phyloP scores from a whole-genome alignment of 805 yeast species.

The Saccharomyces mikatae region DNA sequence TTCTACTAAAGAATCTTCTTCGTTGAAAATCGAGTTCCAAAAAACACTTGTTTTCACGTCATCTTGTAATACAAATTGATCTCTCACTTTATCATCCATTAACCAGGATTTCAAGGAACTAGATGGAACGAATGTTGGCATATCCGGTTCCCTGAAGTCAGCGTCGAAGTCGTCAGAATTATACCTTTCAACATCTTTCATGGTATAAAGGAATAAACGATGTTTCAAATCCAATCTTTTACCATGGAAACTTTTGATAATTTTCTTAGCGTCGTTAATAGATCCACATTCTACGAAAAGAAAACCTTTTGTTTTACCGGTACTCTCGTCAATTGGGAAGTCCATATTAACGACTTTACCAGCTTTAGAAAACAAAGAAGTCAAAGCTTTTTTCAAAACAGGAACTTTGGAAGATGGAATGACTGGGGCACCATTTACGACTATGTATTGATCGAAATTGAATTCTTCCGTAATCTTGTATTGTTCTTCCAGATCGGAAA shows the following conservation, averaged over 20 bases:
- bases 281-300: slow-evolving; percentile 75
- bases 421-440: slow-evolving; percentile 91
- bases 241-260: slow-evolving; percentile 73
- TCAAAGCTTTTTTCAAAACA: slow-evolving; percentile 74
- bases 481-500: slow-evolving; percentile 76
- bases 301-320: slow-evolving; percentile 77
- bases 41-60: slow-evolving; percentile 74
- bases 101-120: slow-evolving; percentile 88
- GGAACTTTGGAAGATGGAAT: slow-evolving; percentile 87
- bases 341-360: slow-evolving; percentile 73
- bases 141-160: slow-evolving; percentile 60
- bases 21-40: slow-evolving; percentile 71
- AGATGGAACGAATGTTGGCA: slow-evolving; percentile 64
- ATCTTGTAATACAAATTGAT: slow-evolving; percentile 75
- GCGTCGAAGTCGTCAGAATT: slow-evolving; percentile 56
- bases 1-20: slow-evolving; percentile 59
- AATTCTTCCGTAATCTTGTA: slow-evolving; percentile 54
- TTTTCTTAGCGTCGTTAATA: slow-evolving; percentile 60
- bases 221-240: slow-evolving; percentile 92
- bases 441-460: slow-evolving; percentile 67
- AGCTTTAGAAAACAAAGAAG: slow-evolving; percentile 66
- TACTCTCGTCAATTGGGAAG: slow-evolving; percentile 65
- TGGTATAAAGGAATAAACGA: slow-evolving; percentile 73
- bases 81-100: slow-evolving; percentile 80
- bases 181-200: slow-evolving; percentile 74